Base-by-base conservation (phyloP, 73 alveolate genomes). In the Tetrahymena borealis region DNA sequence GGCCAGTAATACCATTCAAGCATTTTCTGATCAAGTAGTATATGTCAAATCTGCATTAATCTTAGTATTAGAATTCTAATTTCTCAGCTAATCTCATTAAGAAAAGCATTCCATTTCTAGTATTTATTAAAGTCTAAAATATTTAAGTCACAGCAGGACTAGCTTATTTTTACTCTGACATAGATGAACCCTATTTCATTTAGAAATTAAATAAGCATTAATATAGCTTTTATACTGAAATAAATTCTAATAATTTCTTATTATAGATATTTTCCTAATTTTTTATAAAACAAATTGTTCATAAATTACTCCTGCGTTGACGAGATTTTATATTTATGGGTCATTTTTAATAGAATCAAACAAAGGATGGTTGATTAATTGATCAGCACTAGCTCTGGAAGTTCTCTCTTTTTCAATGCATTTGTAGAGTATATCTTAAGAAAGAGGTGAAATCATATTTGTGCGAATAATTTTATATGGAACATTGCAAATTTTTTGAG, bases 331-430 rank as follows among this genome's bases (percentile, higher is more conserved):
- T 39, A 37, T 40, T 39, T 79, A 31, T 7, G 32, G 92, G 79
- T 93, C 93, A 12, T 39, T 85, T 33, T 40, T 93, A 32, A 24
- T 37, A 13, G 77, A 39, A 36, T 85, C 38, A 35, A 93, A 93
- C 20, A 85, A 31, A 32, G 95, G 95, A 24, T 60, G 91, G 28
- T 93, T 38, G 16, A 93, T 31, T 36, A 93, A 38, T 78, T 93
- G 20, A 39, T 79, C 43, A 37, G 95, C 95, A 16, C 93, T 93
- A 39, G 79, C 79, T 78, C 95, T 90, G 28, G 40, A 39, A 4
- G 93, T 32, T 85, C 91, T 85, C 38, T 93, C 95, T 33, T 93
- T 93, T 38, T 93, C 95, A 11, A 93, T 38, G 85, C 90, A 79
- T 85, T 92, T 93, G 24, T 90, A 90, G 8, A 93, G 91, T 33